A percentile compares a stretch with the other conserved stretches of the same genome.
Evolutionary conservation across 495 filamentous ascomycete genomes (phyloP).

Genomic region (Ramalina peruviana): DNA sequence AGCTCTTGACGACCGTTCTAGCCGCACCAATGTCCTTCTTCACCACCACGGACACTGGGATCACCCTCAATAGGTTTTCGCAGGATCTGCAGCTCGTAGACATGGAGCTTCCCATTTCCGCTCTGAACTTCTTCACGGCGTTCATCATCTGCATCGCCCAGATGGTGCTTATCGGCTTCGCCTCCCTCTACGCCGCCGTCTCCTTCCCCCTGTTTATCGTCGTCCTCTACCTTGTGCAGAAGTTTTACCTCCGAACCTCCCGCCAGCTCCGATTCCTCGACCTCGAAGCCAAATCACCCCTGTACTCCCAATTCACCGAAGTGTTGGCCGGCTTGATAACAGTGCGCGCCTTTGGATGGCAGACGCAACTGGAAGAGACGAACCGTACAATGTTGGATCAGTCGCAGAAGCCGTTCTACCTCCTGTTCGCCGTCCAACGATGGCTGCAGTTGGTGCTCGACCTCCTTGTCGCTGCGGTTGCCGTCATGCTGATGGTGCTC

Average conservation of each 20-base stretch:
- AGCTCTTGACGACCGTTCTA: slow-evolving; percentile 34
- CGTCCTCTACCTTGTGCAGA: slow-evolving; percentile 40
- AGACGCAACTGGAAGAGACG: slow-evolving; percentile 28
- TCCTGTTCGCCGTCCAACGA: slow-evolving; percentile 39
- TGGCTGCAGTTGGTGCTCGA: slow-evolving; percentile 41
- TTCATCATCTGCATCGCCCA: slow-evolving; percentile 35
- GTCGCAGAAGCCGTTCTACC: slow-evolving; percentile 45
- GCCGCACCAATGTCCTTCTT: slow-evolving; percentile 35
- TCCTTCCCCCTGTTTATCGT: slow-evolving; percentile 35
- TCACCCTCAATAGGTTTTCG: slow-evolving; percentile 40
- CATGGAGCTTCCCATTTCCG: slow-evolving; percentile 36
- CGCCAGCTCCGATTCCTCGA: slow-evolving; percentile 50
- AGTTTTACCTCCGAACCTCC: slow-evolving; percentile 49
- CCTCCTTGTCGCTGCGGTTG: slow-evolving; percentile 33
- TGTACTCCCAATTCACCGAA: slow-evolving; percentile 47
- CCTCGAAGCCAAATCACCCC: slow-evolving; percentile 44
- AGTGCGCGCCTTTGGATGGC: slow-evolving; percentile 45
- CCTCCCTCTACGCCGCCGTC: slow-evolving; percentile 35
- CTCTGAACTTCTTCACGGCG: slow-evolving; percentile 31
- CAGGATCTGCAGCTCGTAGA: slow-evolving; percentile 49
- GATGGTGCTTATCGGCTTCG: slow-evolving; percentile 35
- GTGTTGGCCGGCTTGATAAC: slow-evolving; percentile 34
- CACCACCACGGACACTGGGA: slow-evolving; percentile 30
- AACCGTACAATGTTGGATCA: slow-evolving; percentile 40
- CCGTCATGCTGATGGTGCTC: slow-evolving; percentile 32